Evolutionary conservation across 192 early-diverging fungal genomes (phyloP), one percentile per base, ranked within the genome.

Genomic region (Backusella westeae): DNA sequence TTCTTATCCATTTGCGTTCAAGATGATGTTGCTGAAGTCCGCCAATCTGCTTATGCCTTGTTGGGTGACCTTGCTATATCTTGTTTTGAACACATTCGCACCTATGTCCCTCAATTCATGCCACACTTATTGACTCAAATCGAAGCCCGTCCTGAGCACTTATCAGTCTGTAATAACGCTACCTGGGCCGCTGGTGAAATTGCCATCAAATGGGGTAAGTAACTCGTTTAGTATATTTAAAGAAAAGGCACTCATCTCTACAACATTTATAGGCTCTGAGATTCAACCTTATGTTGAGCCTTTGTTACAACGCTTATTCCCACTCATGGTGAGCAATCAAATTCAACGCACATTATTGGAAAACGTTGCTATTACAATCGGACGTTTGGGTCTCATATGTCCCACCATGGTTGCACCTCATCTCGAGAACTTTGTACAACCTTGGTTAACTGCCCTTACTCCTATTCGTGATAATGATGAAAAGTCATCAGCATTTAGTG

Each of bases 121-220:
- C 89, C 92, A 73, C 90, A 93, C 59, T 85, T 95, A 52, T 85
- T 93, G 72, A 78, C 80, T 14, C 88, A 94, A 78, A 88, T 99
- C 38, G 88, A 94, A 69, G 89, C 89, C 42, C 90, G 87, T 74
- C 86, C 90, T 44, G 94, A 94, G 68, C 87, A 83, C 78, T 85
- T 95, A 21, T 94, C 93, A 35, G 96, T 97, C 38, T 96, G 94
- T 86, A 99, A 99, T 83, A 99, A 99, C 78, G 98, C 97, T 17
- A 90, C 95, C 19, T 99, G 98, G 98, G 93, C 97, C 19, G 93
- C 91, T 14, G 98, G 97, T 65, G 98, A 99, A 88, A 95, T 99
- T 81, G 92, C 97, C 26, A 82, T 98, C 32, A 91, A 98, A 84
- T 87, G 84, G 15, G 93, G 87, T 84, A 41, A 49, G 80, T 66